Base-by-base conservation (phyloP, 75 land plant genomes). In the Selaginella moellendorffii region DNA sequence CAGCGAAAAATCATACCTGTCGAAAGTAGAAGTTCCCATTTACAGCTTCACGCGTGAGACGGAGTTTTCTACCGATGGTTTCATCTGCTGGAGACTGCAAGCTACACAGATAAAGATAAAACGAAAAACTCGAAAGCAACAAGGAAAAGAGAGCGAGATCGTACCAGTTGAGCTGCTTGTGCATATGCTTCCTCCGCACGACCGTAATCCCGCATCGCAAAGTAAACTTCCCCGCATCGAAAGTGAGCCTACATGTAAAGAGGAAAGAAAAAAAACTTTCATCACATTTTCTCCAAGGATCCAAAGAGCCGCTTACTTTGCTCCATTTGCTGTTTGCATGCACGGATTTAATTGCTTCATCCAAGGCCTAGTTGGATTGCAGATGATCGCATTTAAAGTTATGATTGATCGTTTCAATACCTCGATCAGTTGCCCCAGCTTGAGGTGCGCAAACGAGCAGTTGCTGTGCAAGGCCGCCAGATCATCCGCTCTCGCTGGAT, bases 11-110 rank as follows among this genome's bases (percentile, higher is more conserved):
- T 10, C 2, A n/a, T 14, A 69, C 71, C 66, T 69, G 71, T 18
- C 76, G 71, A 46, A 73, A 73, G 62, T 73, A 73, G 29, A 73
- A 73, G 24, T 70, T 70, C 10, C 46, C 14, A 31, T 70, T 27
- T 46, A 63, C 26, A n/a, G 76, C 71, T 68, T 73, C 76, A 24
- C 60, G 70, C 18, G 71, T 56, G 28, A 73, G 54, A 23, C 51
- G 18, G 2, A 73, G 58, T 53, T 54, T 62, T 59, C 54, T 73
- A 42, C 54, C 54, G 22, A 73, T 29, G 1, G 76, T 73, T 12
- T 23, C 64, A 63, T 73, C 76, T 24, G 67, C 76, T 10, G 46
- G 42, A 22, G 76, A 62, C 71, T 69, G 53, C 19, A 67, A 52
- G 27, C 24, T n/a, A 18, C 23, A 9, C 29, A 62, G 10, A 27